Percentiles rank a stretch among this genome's conserved stretches.
Conservation (phyloP, 352 stramenopile species). For the Plasmopara viticola region DNA sequence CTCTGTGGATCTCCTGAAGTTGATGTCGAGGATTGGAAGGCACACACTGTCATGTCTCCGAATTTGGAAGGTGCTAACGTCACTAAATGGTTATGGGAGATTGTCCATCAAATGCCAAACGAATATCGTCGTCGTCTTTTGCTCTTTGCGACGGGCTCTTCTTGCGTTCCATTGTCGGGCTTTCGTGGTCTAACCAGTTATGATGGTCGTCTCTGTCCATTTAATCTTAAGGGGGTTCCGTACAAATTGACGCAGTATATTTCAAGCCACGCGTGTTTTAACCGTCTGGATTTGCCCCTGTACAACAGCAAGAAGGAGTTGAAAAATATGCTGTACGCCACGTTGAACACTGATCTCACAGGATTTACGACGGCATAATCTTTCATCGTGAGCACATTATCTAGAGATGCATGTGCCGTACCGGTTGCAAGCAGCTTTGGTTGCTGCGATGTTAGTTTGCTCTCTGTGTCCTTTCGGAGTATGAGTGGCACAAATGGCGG, state of each 20-base stretch:
- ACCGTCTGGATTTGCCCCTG: slow-evolving; percentile 92
- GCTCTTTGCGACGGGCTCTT: slow-evolving; percentile 76
- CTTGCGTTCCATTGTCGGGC: slow-evolving; percentile 65
- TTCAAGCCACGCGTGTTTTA: slow-evolving; percentile 75
- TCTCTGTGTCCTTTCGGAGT: background rate
- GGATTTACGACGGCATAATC: slow-evolving; percentile 58
- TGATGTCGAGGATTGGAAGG: slow-evolving; percentile 94
- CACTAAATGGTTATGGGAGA: slow-evolving; percentile 93
- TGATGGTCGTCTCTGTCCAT: slow-evolving; percentile 67
- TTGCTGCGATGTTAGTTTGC: slow-evolving; percentile 9
- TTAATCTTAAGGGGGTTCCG: slow-evolving; percentile 59
- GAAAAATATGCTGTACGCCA: slow-evolving; percentile 50
- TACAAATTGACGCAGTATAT: slow-evolving; percentile 51
- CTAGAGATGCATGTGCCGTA: background rate
- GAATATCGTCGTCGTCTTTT: slow-evolving; percentile 70
- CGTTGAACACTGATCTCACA: slow-evolving; percentile 58
- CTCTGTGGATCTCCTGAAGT: slow-evolving; percentile 95
- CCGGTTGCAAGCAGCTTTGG: slow-evolving; percentile 10
- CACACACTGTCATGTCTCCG: slow-evolving; percentile 63
- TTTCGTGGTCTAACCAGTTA: slow-evolving; percentile 75
- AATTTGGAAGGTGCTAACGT: slow-evolving; percentile 36
- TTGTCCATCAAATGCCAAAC: slow-evolving; percentile 86
- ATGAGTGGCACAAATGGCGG: slow-evolving; percentile 2
- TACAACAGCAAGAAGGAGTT: slow-evolving; percentile 88
- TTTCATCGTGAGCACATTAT: slow-evolving; percentile 4